Conservation (phyloP, 108 stramenopile species). For the Seminavis robusta region DNA sequence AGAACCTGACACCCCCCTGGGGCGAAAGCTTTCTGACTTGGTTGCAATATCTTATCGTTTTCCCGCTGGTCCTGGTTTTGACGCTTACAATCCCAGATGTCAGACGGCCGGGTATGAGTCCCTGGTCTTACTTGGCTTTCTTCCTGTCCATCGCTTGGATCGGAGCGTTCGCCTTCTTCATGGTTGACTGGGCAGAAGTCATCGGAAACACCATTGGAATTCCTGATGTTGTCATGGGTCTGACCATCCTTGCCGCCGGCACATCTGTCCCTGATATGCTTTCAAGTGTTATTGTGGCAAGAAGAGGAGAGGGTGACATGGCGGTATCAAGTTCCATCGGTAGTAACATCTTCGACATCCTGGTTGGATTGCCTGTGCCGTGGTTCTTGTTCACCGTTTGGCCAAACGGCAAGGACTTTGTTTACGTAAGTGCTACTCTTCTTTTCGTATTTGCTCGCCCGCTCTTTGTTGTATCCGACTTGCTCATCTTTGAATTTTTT, state of each 20-base stretch:
- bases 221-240: slow-evolving; percentile 72
- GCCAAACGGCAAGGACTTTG: slow-evolving; percentile 20
- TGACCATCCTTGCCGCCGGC: slow-evolving; percentile 81
- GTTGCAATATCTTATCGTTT: slow-evolving; percentile 53
- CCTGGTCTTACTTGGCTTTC: slow-evolving; percentile 82
- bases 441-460: not conserved
- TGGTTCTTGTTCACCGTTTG: slow-evolving; percentile 63
- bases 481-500: slow-evolving; percentile 1
- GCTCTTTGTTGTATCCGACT: not conserved
- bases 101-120: slow-evolving; percentile 54
- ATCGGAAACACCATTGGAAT: slow-evolving; percentile 81
- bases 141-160: slow-evolving; percentile 83
- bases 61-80: slow-evolving; percentile 60
- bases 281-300: slow-evolving; percentile 79
- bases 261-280: slow-evolving; percentile 83
- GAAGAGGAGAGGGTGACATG: slow-evolving; percentile 84
- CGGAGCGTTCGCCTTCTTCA: slow-evolving; percentile 72
- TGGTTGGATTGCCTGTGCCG: slow-evolving; percentile 76
- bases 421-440: slow-evolving; percentile 23
- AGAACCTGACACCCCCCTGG: slow-evolving; percentile 44
- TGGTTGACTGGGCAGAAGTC: slow-evolving; percentile 82
- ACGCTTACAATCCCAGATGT: slow-evolving; percentile 81
- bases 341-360: slow-evolving; percentile 82
- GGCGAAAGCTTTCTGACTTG: slow-evolving; percentile 14
- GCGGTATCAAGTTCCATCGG: slow-evolving; percentile 82